Base-by-base conservation (phyloP, 192 early-diverging fungal species). In the Coemansia sp. region DNA sequence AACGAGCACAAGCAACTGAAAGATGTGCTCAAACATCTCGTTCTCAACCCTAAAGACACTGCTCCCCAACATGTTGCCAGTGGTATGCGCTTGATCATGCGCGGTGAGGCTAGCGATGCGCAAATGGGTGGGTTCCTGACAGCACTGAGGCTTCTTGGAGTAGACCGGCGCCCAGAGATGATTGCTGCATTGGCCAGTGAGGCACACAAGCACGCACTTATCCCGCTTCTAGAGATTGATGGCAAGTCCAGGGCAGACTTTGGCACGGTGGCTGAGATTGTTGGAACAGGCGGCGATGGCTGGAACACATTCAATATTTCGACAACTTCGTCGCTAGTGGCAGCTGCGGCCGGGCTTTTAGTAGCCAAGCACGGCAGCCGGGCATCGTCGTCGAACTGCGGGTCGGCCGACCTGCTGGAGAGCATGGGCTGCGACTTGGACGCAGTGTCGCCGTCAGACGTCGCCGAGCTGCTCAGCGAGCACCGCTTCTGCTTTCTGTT, bases 261-360 rank as follows among this genome's bases (percentile, higher is more conserved):
- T 76, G 38, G 63, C 19, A 43, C 59, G 22, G 58, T 92, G 6
- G 85, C 86, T 3, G 94, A 98, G 60, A 94, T 96, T 69, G 93
- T 97, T 3, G 96, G 96, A 4, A 98, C 96, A 1, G 96, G 96
- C n/a, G 96, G 96, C 8, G 96, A 98, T 77, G 94, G 94, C 13
- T 90, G 92, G 63, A 83, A 97, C 69, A 98, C 96, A 15, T 98
- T 95, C 65, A 98, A 98, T 62, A 94, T 97, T 11, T 90, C 88
- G 1, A 98, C 96, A 0, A 91, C 96, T 0, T 82, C 91, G 10
- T 84, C 90, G 29, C 84, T 98, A 31, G 89, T 98, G 0, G 89
- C 89, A 10, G 96, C 93, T 2, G 94, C 93, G 18, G 91, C 93
- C 4, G 93, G 94, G 14, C 81, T 83, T 50, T 81, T 79, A 55